Base-by-base conservation (phyloP, 805 yeast species). In the Cyberlindnera americana region DNA sequence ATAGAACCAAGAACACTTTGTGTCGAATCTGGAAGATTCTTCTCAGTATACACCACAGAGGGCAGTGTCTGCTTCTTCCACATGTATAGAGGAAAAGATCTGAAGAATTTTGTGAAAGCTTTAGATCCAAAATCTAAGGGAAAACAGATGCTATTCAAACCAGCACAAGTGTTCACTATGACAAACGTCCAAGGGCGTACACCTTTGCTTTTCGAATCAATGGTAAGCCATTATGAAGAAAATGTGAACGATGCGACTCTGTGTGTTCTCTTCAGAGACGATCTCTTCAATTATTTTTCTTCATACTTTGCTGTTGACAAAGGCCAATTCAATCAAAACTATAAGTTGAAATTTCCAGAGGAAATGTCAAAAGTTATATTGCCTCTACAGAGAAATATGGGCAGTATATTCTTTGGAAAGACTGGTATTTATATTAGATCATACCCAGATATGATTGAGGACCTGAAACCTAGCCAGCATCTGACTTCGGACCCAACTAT, bases 21-120 rank as follows among this genome's bases (percentile, higher is more conserved):
- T 23, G 33, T 41, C 6, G 50, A 48, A 15, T 19, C 45, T 3
- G 35, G 34, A 3, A 39, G 46, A 13, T 37, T 29, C 23, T 18
- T 53, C 7, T 40, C 51, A 3, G 25, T 44, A 12, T 41, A 42
- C 15, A 51, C 57, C 3, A 37, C 30, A 8, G 50, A 53, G 31
- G 58, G 58, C 1, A 38, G 34, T 7, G 25, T 45, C 3, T 35
- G 39, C 6, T 17, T 50, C 6, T 52, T 42, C 27, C 35, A 40
- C 4, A 17, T 46, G 14, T 37, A 40, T 21, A 37, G 45, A 21
- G 26, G 34, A 8, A 45, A 38, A 21, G 48, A 46, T 17, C 19
- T 38, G 23, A 36, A 41, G 33, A 48, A 49, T 29, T 48, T 49
- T 25, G 40, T 26, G 12, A 47, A 40, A 35, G 49, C 52, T 4